Percentiles rank a stretch among this genome's conserved stretches.
Conservation (phyloP, 805 yeast genomes). For the Cyberlindnera maritima region DNA sequence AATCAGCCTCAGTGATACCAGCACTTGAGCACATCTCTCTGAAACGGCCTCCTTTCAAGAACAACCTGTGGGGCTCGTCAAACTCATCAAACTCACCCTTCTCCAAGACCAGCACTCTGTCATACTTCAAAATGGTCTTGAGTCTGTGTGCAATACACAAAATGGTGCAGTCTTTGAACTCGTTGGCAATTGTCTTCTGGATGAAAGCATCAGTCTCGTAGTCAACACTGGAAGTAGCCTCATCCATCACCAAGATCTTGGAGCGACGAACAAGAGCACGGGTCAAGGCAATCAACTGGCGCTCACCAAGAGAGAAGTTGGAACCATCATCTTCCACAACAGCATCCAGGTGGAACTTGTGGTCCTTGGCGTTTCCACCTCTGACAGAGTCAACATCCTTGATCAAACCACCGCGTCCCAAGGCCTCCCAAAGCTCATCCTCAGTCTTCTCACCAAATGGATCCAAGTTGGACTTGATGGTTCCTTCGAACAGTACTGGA, state of each 20-base stretch:
- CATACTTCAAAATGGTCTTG: conserved; percentile 69
- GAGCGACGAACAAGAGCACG: conserved; percentile 66
- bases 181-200: conserved; percentile 55
- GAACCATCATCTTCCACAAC: conserved; percentile 65
- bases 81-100: conserved; percentile 53
- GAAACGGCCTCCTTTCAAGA: conserved; percentile 43
- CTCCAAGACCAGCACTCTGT: conserved; percentile 57
- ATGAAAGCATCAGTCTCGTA: conserved; percentile 66
- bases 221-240: conserved; percentile 77
- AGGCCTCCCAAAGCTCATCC: conserved; percentile 56
- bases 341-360: conserved; percentile 60
- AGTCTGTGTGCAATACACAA: conserved; percentile 84
- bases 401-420: conserved; percentile 62
- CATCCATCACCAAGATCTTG: conserved; percentile 64
- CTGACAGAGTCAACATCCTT: conserved; percentile 16
- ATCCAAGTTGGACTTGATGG: conserved; percentile 67
- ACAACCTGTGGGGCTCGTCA: conserved; percentile 51
- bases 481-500: conserved; percentile 74
- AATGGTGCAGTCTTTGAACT: conserved; percentile 62
- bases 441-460: conserved; percentile 63
- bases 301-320: conserved; percentile 70
- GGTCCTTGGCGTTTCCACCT: conserved; percentile 5
- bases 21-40: conserved; percentile 49
- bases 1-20: conserved; percentile 40
- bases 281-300: conserved; percentile 66